Percentiles rank a stretch among this genome's conserved stretches.
These are phyloP conservation scores for Alternaria sp. DNA, from an alignment of 2,329 filamentous ascomycete genomes.

Conservation along the genomic window DNA sequence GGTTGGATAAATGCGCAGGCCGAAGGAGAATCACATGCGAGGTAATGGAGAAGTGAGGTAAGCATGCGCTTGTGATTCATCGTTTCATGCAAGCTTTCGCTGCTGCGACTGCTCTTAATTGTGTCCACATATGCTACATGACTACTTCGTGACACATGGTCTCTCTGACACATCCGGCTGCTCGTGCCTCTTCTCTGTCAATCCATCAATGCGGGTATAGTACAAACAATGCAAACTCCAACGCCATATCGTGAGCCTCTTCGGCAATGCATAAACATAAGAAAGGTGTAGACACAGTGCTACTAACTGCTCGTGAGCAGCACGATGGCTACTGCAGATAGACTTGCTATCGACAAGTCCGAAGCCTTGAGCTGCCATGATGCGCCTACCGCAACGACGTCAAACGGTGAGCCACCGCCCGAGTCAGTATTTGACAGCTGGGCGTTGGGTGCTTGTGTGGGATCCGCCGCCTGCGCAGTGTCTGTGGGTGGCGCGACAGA, in stretches of 20 bases:
- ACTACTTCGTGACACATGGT: background rate
- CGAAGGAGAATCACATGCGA: background rate
- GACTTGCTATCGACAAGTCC: constrained; percentile 9
- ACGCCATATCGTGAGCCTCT: constrained; percentile 23
- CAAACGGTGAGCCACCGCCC: constrained; percentile 56
- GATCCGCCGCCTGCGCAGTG: constrained; percentile 12
- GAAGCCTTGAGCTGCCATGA: constrained; percentile 18
- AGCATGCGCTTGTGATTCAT: constrained; percentile 1
- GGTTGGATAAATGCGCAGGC: background rate
- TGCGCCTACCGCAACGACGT: constrained; percentile 37
- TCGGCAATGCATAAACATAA: constrained; percentile 16
- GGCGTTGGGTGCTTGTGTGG: constrained; percentile 27
- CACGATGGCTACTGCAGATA: constrained; percentile 18
- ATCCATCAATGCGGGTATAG: constrained; percentile 31
- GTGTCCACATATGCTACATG: background rate
- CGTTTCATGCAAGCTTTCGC: background rate
- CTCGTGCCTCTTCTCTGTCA: background rate
- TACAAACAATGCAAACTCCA: constrained; percentile 26
- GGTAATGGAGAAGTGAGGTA: background rate
- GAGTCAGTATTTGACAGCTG: constrained; percentile 46
- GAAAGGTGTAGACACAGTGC: background rate
- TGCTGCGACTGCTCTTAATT: background rate
- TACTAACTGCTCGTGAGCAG: constrained; percentile 17
- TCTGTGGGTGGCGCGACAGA: constrained; percentile 11
- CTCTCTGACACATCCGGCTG: background rate